phyloP scores from a whole-genome alignment of 805 yeast species.

The Jamesozyma jinghongensis region DNA sequence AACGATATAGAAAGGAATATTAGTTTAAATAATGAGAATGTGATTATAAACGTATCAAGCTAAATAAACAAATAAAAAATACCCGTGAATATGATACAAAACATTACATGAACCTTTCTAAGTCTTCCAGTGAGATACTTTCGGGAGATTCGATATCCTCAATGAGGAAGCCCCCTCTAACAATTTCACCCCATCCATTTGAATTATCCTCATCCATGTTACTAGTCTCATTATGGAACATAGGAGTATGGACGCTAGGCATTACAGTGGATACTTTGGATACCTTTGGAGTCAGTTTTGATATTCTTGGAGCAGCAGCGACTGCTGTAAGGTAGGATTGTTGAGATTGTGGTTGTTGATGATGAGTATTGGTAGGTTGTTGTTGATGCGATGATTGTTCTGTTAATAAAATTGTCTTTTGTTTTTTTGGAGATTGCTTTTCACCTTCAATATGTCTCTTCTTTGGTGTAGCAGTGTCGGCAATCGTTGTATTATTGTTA shows the following conservation, averaged over 20 bases:
- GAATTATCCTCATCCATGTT: background rate
- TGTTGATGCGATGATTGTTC: no score
- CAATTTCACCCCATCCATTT: slow-evolving; percentile 53
- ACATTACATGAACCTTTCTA: slow-evolving; percentile 35
- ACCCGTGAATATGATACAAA: background rate
- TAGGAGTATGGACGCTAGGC: no score
- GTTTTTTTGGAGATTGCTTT: background rate
- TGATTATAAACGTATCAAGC: no score
- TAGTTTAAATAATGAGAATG: no score
- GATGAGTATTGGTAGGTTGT: background rate
- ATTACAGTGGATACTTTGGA: no score
- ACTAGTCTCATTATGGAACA: slow-evolving; percentile 1
- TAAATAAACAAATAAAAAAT: no score
- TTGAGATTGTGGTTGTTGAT: background rate
- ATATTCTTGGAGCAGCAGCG: slow-evolving; percentile 73
- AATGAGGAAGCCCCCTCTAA: slow-evolving; percentile 65
- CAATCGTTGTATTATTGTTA: background rate
- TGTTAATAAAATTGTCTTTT: background rate
- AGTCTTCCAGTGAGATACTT: slow-evolving; percentile 62
- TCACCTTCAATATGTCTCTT: background rate
- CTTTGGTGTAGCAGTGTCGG: background rate
- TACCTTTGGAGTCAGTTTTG: slow-evolving; percentile 37
- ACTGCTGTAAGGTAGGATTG: slow-evolving; percentile 52
- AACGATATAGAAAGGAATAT: no score
- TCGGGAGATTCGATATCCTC: slow-evolving; percentile 77